phyloP scores from a whole-genome alignment of 2,329 filamentous ascomycete genomes.

The Penicillium palitans region DNA sequence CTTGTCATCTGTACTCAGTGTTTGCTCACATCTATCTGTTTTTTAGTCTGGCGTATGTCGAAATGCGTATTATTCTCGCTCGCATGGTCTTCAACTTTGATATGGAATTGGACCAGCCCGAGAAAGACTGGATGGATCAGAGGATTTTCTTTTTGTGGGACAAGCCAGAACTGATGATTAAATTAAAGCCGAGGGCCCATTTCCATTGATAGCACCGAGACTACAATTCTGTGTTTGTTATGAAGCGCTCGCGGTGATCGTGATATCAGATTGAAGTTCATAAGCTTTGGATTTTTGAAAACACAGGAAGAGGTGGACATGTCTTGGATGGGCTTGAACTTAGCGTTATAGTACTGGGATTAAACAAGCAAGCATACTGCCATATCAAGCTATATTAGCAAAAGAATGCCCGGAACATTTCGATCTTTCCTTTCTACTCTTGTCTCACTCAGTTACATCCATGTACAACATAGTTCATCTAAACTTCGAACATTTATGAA shows the following conservation, averaged over 20 bases:
- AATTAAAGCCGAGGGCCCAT: constrained; percentile 1
- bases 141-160: constrained; percentile 10
- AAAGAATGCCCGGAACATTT: background rate
- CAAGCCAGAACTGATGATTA: constrained; percentile 14
- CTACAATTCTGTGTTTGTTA: background rate
- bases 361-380: background rate
- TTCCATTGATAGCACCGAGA: background rate
- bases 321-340: no score
- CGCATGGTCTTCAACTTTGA: constrained; percentile 20
- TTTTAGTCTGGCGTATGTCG: constrained; percentile 18
- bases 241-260: background rate
- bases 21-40: background rate
- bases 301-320: background rate
- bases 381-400: no score
- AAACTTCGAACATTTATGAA: background rate
- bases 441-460: background rate
- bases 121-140: constrained; percentile 14
- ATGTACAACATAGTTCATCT: background rate
- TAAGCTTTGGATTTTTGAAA: background rate
- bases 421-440: background rate
- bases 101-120: constrained; percentile 14
- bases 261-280: background rate
- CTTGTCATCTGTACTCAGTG: accelerated
- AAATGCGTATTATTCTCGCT: constrained; percentile 21
- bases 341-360: background rate